Percentiles rank a stretch among this genome's conserved stretches.
These are phyloP conservation scores for Rubus idaeus DNA, from an alignment of 306 rosid genomes.

Conservation along the genomic window DNA sequence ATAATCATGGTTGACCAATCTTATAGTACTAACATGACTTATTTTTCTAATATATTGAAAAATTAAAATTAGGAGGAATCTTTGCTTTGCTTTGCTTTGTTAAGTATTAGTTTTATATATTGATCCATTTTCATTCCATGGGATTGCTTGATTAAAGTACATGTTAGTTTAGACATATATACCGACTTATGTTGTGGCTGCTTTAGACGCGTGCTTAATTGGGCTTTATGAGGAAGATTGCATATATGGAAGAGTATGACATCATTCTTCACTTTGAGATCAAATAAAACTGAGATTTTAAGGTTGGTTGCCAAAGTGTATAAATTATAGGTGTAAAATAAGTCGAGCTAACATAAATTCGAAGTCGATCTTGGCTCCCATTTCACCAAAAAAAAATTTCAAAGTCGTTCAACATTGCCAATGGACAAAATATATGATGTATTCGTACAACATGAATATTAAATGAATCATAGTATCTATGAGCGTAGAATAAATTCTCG, in stretches of 20 bases:
- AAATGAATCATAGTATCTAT: too few relatives aligned
- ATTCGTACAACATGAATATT: too few relatives aligned
- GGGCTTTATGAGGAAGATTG: not conserved
- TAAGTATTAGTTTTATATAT: not conserved
- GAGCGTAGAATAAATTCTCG: too few relatives aligned
- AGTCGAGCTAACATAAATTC: not conserved
- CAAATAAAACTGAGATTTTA: not conserved
- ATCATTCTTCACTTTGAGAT: not conserved
- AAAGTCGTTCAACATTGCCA: too few relatives aligned
- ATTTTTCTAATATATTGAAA: conserved; percentile 28
- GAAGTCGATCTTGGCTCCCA: too few relatives aligned
- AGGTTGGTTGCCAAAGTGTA: not conserved
- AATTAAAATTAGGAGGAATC: conserved; percentile 31
- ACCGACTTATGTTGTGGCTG: conserved; percentile 3
- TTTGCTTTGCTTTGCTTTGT: conserved; percentile 22
- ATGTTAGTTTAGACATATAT: conserved; percentile 9
- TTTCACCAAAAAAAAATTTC: too few relatives aligned
- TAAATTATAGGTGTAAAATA: not conserved
- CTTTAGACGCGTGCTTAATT: conserved; percentile 17
- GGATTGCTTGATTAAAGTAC: conserved; percentile 13
- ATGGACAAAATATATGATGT: too few relatives aligned
- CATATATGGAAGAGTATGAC: not conserved
- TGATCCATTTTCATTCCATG: not conserved
- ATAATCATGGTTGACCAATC: conserved; percentile 43
- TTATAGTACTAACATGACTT: conserved; percentile 33